These are phyloP conservation scores for Linnemannia hyalina DNA, from an alignment of 192 early-diverging fungal species.

Conservation along the genomic window DNA sequence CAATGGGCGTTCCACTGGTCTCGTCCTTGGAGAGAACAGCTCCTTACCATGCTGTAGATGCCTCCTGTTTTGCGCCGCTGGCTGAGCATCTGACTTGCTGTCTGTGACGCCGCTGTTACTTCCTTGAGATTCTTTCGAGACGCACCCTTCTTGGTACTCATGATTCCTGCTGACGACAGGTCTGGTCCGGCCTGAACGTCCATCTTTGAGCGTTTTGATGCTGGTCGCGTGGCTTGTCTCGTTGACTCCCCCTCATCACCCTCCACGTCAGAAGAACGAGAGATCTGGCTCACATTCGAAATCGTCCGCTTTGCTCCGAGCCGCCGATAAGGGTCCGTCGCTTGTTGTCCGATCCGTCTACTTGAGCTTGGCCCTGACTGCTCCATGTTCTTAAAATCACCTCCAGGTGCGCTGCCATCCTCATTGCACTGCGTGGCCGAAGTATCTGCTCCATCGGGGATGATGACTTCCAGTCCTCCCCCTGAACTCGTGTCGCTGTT, in stretches of 20 bases:
- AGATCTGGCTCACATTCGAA: slow-evolving; percentile 49
- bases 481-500: neutral
- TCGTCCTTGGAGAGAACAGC: neutral
- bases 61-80: slow-evolving; percentile 38
- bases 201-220: slow-evolving; percentile 30
- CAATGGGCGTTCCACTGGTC: too few relatives aligned
- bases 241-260: neutral
- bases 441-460: neutral
- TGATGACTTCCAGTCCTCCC: neutral
- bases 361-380: neutral
- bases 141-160: slow-evolving; percentile 14
- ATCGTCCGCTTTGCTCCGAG: slow-evolving; percentile 27
- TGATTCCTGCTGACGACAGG: slow-evolving; percentile 27
- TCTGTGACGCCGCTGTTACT: neutral
- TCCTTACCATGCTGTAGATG: slow-evolving; percentile 50
- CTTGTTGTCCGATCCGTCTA: neutral
- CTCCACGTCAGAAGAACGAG: slow-evolving; percentile 34
- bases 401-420: neutral
- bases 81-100: neutral
- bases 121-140: slow-evolving; percentile 25
- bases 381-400: neutral
- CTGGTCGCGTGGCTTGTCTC: neutral
- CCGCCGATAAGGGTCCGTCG: neutral
- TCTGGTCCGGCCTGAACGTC: slow-evolving; percentile 5
- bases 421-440: neutral